A percentile compares a stretch with the other conserved stretches of the same genome.
Evolutionary conservation across 2,329 filamentous ascomycete genomes (phyloP).

Genomic region (Blastomyces parvus): DNA sequence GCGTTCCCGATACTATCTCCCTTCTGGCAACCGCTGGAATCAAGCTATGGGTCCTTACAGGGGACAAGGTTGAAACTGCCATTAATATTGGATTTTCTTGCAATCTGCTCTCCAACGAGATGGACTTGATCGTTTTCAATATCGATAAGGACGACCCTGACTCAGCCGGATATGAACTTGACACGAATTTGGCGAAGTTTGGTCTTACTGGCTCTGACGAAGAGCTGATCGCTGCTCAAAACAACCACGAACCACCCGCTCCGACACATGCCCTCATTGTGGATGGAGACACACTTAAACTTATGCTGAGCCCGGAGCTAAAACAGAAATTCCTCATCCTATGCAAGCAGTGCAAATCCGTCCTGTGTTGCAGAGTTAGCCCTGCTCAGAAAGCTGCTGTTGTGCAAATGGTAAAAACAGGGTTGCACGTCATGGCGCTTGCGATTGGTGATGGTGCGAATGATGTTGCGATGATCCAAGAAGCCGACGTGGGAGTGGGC

Average conservation of each 20-base stretch:
- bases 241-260: conserved; percentile 75
- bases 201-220: conserved; percentile 73
- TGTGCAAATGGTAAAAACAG: conserved; percentile 87
- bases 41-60: conserved; percentile 96
- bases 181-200: conserved; percentile 63
- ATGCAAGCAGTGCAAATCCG: conserved; percentile 94
- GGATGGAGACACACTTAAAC: conserved; percentile 84
- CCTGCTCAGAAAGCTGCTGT: conserved; percentile 97
- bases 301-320: conserved; percentile 70
- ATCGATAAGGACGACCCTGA: conserved; percentile 63
- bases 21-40: conserved; percentile 87
- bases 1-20: conserved; percentile 90
- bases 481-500: conserved; percentile 91
- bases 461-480: conserved; percentile 96
- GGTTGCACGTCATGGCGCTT: conserved; percentile 90
- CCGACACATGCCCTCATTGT: conserved; percentile 89
- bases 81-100: conserved; percentile 99
- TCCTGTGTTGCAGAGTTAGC: conserved; percentile 94
- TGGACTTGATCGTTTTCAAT: conserved; percentile 90
- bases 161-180: conserved; percentile 59
- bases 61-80: conserved; percentile 97
- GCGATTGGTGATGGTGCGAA: conserved; percentile 91
- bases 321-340: conserved; percentile 89
- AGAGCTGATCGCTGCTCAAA: conserved; percentile 68
- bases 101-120: conserved; percentile 92